phyloP scores from a whole-genome alignment of 345 rosid species.

The Brassica incana region DNA sequence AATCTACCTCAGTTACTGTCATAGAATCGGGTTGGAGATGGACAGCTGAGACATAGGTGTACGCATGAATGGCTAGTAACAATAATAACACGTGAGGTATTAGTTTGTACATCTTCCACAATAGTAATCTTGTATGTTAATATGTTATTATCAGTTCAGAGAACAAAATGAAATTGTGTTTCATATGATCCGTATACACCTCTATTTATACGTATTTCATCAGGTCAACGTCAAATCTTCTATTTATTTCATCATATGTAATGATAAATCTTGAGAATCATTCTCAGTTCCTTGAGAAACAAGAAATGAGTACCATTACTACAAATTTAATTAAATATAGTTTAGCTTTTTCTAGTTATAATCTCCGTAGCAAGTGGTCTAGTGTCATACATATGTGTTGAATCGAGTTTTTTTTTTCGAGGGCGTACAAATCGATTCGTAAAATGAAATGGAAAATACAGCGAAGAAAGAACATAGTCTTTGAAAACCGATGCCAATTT shows the following conservation, averaged over 20 bases:
- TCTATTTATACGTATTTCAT: background rate
- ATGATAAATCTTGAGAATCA: background rate
- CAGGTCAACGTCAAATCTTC: background rate
- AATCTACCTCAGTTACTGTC: background rate
- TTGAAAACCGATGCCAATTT: background rate
- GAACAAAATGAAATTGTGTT: background rate
- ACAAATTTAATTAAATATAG: background rate
- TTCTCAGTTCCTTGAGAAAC: background rate
- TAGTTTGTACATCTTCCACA: constrained; percentile 18
- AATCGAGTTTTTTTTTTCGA: background rate
- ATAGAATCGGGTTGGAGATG: constrained; percentile 3
- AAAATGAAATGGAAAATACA: background rate
- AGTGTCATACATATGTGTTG: background rate
- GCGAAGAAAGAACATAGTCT: background rate
- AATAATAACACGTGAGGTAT: constrained; percentile 1
- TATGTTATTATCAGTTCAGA: background rate
- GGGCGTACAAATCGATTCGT: background rate
- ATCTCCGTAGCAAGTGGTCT: background rate
- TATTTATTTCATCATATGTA: background rate
- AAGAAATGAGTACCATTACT: constrained; percentile 11
- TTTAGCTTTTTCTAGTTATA: background rate
- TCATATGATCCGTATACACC: constrained; percentile 10
- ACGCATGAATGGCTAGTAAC: constrained; percentile 19
- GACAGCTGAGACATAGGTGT: constrained; percentile 4
- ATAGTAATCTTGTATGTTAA: background rate